A percentile compares a stretch with the other conserved stretches of the same genome.
phyloP scores from a whole-genome alignment of 257 asterid genomes.

The Primulina huaijiensis region DNA sequence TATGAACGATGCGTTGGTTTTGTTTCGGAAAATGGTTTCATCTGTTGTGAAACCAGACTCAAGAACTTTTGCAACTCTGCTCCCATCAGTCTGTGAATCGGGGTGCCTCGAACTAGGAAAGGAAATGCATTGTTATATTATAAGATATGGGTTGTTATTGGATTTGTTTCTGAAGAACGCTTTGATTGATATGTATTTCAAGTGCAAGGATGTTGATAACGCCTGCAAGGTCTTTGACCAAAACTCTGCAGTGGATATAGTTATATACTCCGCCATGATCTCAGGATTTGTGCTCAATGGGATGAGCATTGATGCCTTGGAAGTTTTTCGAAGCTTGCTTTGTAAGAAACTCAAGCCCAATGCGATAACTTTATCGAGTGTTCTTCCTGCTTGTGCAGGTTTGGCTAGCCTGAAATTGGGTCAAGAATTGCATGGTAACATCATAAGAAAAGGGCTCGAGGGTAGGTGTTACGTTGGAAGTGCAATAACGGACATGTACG shows the following conservation, averaged over 20 bases:
- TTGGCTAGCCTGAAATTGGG: conserved; percentile 57
- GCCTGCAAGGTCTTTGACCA: conserved; percentile 53
- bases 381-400: conserved; percentile 83
- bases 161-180: conserved; percentile 83
- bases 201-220: conserved; percentile 58
- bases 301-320: conserved; percentile 59
- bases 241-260: conserved; percentile 55
- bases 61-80: conserved; percentile 73
- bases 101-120: conserved; percentile 45
- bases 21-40: conserved; percentile 51
- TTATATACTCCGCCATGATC: conserved; percentile 76
- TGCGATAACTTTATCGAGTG: conserved; percentile 79
- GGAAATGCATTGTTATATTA: conserved; percentile 66
- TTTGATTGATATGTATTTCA: conserved; percentile 76
- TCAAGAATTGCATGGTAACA: conserved; percentile 65
- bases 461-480: conserved; percentile 64
- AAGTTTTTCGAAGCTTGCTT: conserved; percentile 50
- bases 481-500: conserved; percentile 83
- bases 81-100: conserved; percentile 57
- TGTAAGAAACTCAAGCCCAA: conserved; percentile 61
- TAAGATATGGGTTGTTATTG: conserved; percentile 47
- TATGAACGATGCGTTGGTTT: conserved; percentile 49
- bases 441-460: conserved; percentile 54
- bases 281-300: conserved; percentile 79
- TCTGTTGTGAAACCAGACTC: conserved; percentile 60